Percentiles rank a stretch among this genome's conserved stretches.
Evolutionary conservation across 164 flowering plant genomes (phyloP).

Genomic region (Piper betle): DNA sequence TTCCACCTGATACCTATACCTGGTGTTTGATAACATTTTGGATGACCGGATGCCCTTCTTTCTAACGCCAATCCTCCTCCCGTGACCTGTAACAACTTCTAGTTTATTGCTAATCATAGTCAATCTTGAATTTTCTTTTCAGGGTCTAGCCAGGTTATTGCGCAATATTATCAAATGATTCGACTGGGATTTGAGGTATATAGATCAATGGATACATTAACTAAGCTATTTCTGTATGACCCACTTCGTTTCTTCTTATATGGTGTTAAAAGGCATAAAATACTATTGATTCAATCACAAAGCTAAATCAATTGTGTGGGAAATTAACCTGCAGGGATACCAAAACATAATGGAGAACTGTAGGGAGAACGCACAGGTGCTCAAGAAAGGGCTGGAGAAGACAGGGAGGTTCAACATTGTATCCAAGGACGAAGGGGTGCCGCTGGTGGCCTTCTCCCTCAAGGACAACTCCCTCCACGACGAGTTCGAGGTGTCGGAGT

Average conservation of each 20-base stretch:
- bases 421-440: constrained; percentile 56
- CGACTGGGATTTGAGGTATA: constrained; percentile 59
- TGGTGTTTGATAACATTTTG: too few relatives aligned
- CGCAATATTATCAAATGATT: constrained; percentile 65
- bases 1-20: too few relatives aligned
- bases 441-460: constrained; percentile 47
- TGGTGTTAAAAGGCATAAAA: too few relatives aligned
- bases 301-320: not conserved
- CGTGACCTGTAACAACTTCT: too few relatives aligned
- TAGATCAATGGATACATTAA: too few relatives aligned
- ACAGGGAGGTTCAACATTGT: constrained; percentile 42
- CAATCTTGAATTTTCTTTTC: not conserved
- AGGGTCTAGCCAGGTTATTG: constrained; percentile 65
- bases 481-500: constrained; percentile 40
- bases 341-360: constrained; percentile 43
- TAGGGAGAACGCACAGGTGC: constrained; percentile 30
- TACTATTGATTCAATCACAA: too few relatives aligned
- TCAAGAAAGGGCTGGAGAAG: constrained; percentile 33
- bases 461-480: constrained; percentile 39
- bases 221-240: too few relatives aligned
- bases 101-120: too few relatives aligned
- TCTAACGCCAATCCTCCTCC: too few relatives aligned
- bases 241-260: too few relatives aligned
- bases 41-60: too few relatives aligned
- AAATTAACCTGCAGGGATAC: constrained; percentile 33